A percentile compares a stretch with the other conserved stretches of the same genome.
These are phyloP conservation scores for Fusarium gaditjirri DNA, from an alignment of 2,329 filamentous ascomycete species.

Conservation along the genomic window DNA sequence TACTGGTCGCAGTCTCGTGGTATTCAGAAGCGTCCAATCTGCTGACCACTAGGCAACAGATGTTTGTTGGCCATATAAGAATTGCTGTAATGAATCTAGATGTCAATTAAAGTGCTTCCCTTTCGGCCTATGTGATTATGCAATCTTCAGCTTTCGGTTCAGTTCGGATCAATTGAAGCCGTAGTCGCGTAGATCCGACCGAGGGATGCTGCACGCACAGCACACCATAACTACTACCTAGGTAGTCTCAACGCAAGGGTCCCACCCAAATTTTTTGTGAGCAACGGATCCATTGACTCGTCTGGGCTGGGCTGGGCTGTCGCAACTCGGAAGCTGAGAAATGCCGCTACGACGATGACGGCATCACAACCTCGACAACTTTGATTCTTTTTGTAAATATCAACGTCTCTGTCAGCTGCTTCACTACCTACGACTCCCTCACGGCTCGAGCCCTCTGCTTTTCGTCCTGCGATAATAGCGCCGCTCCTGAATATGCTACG, in stretches of 20 bases:
- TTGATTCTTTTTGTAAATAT: conserved; percentile 30
- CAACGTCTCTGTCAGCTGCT: conserved; percentile 24
- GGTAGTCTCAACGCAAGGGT: conserved; percentile 17
- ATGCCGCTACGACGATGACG: conserved; percentile 50
- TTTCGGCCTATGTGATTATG: background rate
- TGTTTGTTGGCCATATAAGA: background rate
- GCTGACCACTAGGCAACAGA: background rate
- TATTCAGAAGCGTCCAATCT: background rate
- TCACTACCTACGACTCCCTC: conserved; percentile 6
- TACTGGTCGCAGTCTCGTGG: background rate
- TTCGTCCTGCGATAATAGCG: conserved; percentile 28
- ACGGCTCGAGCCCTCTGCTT: conserved; percentile 1
- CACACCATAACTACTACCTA: background rate
- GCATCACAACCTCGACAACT: conserved; percentile 44
- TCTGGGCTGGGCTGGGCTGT: conserved; percentile 8
- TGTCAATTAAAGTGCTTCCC: background rate
- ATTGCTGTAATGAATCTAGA: background rate
- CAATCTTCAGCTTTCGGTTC: conserved; percentile 13
- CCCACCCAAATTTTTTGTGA: conserved; percentile 41
- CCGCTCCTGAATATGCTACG: conserved; percentile 47
- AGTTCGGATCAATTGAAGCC: conserved; percentile 33
- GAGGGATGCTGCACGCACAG: conserved; percentile 15
- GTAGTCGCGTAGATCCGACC: conserved; percentile 37
- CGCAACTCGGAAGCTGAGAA: conserved; percentile 47
- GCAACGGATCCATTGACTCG: conserved; percentile 2